Evolutionary conservation across 2,329 filamentous ascomycete genomes (phyloP), one percentile per base, ranked within the genome.

Genomic region (Exophiala aquamarina): DNA sequence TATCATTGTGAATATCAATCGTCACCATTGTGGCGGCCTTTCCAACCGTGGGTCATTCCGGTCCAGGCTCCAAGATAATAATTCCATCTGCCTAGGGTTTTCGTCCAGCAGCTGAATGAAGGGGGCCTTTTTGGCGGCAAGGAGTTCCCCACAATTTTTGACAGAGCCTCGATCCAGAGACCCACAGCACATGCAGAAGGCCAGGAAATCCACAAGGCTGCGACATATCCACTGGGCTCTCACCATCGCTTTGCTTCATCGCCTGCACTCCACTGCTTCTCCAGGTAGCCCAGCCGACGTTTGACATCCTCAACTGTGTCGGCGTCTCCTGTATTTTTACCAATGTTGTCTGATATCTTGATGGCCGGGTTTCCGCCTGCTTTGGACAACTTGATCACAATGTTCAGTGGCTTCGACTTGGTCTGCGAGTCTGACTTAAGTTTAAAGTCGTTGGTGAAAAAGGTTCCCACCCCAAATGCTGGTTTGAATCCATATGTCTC

Each of bases 341-440:
- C 82, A 56, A 85, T 78, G 63, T 97, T 96, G 66, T 92, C 86
- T 55, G 83, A 96, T 58, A 98, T 88, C 75, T 98, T 98, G 63
- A 98, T 83, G 2, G 93, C 91, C 0, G 86, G 81, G 37, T 84
- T 81, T 4, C 91, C 91, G 11, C 76, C 81, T 0, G 90, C 93
- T 8, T 88, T 90, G 53, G 88, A 89, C 51, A 98, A 78, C 72
- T 98, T 98, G 71, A 98, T 96, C 58, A 98, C 93, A 61, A 98
- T 98, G 62, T 98, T 98, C 44, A 98, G 73, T 0, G 93, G 93
- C 13, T 84, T 82, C 1, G 91, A 96, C 70, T 96, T 97, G 58
- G 83, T 82, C 31, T 84, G 84, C 11, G 47, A 40, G 1, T 84
- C 87, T 28, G 76, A 82, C 51, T 79, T 72, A 56, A 86, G 81